phyloP scores from a whole-genome alignment of 1,139 yeast genomes.

The Suhomyces terraborum region DNA sequence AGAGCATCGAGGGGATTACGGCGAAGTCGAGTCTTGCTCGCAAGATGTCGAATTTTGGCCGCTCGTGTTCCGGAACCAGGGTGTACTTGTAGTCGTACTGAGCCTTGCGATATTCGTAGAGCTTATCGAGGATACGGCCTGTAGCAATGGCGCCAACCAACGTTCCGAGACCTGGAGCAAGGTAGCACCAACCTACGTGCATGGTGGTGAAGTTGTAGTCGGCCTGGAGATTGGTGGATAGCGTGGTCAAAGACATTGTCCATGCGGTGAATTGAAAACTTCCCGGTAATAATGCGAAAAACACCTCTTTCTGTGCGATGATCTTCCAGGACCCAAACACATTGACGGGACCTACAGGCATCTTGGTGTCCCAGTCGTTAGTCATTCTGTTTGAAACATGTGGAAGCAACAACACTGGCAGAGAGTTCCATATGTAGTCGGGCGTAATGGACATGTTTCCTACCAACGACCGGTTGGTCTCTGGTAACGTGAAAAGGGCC shows the following conservation, averaged over 20 bases:
- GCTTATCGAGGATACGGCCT: constrained; percentile 51
- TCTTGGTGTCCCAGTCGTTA: constrained; percentile 9
- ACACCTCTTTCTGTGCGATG: constrained; percentile 32
- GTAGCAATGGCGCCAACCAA: constrained; percentile 50
- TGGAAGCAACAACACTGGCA: constrained; percentile 42
- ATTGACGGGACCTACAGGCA: constrained; percentile 23
- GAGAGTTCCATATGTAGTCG: constrained; percentile 33
- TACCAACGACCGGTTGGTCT: constrained; percentile 66
- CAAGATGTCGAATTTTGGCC: constrained; percentile 29
- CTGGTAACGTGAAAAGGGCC: constrained; percentile 57
- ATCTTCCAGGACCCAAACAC: constrained; percentile 50
- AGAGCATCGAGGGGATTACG: constrained; percentile 28
- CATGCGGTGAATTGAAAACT: constrained; percentile 66
- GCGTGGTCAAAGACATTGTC: constrained; percentile 68
- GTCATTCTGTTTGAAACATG: constrained; percentile 19
- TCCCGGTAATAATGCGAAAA: constrained; percentile 46
- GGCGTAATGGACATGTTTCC: constrained; percentile 68
- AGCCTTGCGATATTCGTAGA: constrained; percentile 35
- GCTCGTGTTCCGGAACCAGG: constrained; percentile 34
- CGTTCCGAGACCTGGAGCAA: constrained; percentile 63
- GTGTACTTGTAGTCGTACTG: constrained; percentile 47
- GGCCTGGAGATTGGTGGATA: constrained; percentile 54
- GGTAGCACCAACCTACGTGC: constrained; percentile 63
- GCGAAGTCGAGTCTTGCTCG: constrained; percentile 32
- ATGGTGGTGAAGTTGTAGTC: constrained; percentile 52